Conservation (phyloP, 2,329 filamentous ascomycete genomes). For the Cercospora sesami region DNA sequence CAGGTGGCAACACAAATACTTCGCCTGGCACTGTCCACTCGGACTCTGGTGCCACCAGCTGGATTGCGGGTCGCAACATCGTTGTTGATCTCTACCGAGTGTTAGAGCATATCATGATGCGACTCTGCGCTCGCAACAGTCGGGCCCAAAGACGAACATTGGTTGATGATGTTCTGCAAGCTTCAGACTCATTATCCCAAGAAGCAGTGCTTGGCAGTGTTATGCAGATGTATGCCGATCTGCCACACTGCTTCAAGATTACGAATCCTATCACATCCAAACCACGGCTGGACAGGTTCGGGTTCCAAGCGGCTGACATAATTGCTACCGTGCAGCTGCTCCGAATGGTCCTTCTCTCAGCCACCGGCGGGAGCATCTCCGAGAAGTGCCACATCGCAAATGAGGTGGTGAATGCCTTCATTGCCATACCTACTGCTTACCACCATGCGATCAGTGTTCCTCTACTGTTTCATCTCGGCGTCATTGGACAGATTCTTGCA, state of each 20-base stretch:
- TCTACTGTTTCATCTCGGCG: constrained; percentile 49
- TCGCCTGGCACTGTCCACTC: constrained; percentile 9
- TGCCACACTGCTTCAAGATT: constrained; percentile 28
- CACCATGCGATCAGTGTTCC: constrained; percentile 50
- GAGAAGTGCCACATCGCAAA: constrained; percentile 48
- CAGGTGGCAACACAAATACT: neutral
- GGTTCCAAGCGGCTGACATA: constrained; percentile 51
- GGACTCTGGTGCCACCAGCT: constrained; percentile 35
- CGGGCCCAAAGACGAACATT: constrained; percentile 16
- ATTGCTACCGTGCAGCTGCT: constrained; percentile 48
- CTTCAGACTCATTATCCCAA: constrained; percentile 14
- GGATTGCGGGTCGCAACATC: constrained; percentile 59
- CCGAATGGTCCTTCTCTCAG: constrained; percentile 47
- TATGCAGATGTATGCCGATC: constrained; percentile 20
- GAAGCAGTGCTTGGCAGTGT: constrained; percentile 16
- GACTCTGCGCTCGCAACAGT: constrained; percentile 12
- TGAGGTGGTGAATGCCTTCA: constrained; percentile 47
- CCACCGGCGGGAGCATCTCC: constrained; percentile 44
- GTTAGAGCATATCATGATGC: constrained; percentile 48
- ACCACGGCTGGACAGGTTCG: constrained; percentile 35
- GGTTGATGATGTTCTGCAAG: constrained; percentile 8
- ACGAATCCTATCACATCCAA: constrained; percentile 33
- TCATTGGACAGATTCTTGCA: constrained; percentile 50
- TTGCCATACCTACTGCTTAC: constrained; percentile 46
- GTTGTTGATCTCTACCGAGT: constrained; percentile 58